Percentiles rank a stretch among this genome's conserved stretches.
These are phyloP conservation scores for Aschersonia sp. DNA, from an alignment of 2,329 filamentous ascomycete genomes.

Conservation along the genomic window DNA sequence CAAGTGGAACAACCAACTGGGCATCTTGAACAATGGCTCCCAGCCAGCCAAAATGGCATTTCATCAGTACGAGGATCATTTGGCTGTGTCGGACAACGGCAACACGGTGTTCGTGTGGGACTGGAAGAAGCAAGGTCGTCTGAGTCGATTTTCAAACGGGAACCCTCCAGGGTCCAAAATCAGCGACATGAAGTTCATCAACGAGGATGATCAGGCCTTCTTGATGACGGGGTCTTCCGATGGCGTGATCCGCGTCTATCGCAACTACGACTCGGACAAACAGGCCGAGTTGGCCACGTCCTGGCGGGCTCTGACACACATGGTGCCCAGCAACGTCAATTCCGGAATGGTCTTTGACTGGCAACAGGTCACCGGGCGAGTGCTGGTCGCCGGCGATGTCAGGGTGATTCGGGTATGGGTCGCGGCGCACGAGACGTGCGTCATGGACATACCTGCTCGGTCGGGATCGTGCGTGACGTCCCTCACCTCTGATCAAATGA, in stretches of 20 bases:
- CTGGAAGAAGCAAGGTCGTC: constrained; percentile 61
- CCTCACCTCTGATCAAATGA: constrained; percentile 92
- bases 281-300: constrained; percentile 75
- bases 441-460: constrained; percentile 84
- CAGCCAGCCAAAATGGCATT: constrained; percentile 91
- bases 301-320: constrained; percentile 84
- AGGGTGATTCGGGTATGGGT: constrained; percentile 95
- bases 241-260: constrained; percentile 84
- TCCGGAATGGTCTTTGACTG: constrained; percentile 95
- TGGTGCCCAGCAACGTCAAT: constrained; percentile 87
- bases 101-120: constrained; percentile 91
- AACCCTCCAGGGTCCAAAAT: constrained; percentile 86
- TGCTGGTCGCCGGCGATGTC: constrained; percentile 91
- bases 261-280: constrained; percentile 69
- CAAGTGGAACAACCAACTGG: constrained; percentile 72
- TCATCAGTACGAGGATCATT: constrained; percentile 93
- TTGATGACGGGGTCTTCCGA: constrained; percentile 92
- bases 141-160: constrained; percentile 84
- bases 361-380: constrained; percentile 93
- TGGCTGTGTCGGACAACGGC: constrained; percentile 83
- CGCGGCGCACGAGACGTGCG: constrained; percentile 81
- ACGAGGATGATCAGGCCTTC: constrained; percentile 92
- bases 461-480: constrained; percentile 94
- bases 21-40: constrained; percentile 75
- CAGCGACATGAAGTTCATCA: constrained; percentile 92